Conservation (phyloP, 495 filamentous ascomycete species). For the Neurospora sp. region DNA sequence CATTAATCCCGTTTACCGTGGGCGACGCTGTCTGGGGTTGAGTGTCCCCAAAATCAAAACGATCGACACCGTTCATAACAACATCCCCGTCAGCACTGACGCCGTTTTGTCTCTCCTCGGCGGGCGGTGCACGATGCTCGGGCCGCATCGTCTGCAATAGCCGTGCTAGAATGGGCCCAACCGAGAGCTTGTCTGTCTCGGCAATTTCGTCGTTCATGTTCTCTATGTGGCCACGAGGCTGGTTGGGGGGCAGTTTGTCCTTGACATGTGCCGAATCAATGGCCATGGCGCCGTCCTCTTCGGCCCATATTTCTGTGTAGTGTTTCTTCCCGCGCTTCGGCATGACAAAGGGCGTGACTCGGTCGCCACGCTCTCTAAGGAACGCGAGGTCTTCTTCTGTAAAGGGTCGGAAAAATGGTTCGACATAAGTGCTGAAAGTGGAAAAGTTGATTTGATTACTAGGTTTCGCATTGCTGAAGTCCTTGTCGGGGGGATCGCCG, state of each 20-base stretch:
- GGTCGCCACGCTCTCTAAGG: constrained; percentile 80
- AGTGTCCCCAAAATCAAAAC: constrained; percentile 9
- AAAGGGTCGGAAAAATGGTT: constrained; percentile 82
- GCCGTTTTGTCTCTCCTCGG: constrained; percentile 51
- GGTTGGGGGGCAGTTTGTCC: constrained; percentile 64
- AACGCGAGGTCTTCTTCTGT: constrained; percentile 94
- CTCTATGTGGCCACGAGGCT: constrained; percentile 74
- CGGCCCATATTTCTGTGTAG: constrained; percentile 85
- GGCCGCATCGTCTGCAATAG: constrained; percentile 74
- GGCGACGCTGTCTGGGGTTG: not conserved
- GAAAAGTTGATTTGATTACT: constrained; percentile 84
- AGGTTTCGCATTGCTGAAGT: constrained; percentile 91
- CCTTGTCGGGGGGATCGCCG: constrained; percentile 80
- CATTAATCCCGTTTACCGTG: constrained; percentile 41
- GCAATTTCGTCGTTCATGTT: constrained; percentile 72
- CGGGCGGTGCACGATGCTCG: constrained; percentile 56
- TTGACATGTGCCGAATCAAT: constrained; percentile 47
- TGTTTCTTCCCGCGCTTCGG: constrained; percentile 74
- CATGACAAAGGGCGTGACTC: constrained; percentile 71
- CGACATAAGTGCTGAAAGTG: constrained; percentile 79
- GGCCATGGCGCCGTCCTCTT: constrained; percentile 74
- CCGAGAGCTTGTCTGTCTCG: constrained; percentile 84
- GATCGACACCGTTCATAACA: constrained; percentile 17
- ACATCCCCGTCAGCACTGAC: constrained; percentile 44
- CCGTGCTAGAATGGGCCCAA: constrained; percentile 76